These are phyloP conservation scores for Fusarium cyanostomum DNA, from an alignment of 2,329 filamentous ascomycete species.

Conservation along the genomic window DNA sequence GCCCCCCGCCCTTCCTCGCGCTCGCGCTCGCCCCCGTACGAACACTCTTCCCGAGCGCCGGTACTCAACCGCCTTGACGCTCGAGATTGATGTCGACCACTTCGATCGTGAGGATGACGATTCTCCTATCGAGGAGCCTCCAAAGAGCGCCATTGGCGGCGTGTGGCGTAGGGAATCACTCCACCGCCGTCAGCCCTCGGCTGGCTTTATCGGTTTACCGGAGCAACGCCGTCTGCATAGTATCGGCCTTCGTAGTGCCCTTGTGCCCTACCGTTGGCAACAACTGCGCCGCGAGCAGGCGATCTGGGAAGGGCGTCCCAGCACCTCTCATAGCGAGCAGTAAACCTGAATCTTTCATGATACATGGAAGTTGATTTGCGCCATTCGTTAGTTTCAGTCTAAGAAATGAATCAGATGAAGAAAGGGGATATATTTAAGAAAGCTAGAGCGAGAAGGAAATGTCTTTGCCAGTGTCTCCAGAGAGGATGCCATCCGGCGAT, in stretches of 20 bases:
- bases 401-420: conserved; percentile 4
- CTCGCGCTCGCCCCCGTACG: conserved; percentile 28
- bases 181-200: conserved; percentile 40
- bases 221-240: conserved; percentile 39
- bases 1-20: conserved; percentile 17
- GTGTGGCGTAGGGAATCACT: conserved; percentile 9
- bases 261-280: conserved; percentile 43
- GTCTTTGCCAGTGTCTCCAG: conserved; percentile 14
- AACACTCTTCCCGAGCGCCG: conserved; percentile 38
- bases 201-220: conserved; percentile 39
- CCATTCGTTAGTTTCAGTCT: neutral
- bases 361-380: neutral
- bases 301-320: conserved; percentile 35
- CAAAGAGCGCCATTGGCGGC: conserved; percentile 36
- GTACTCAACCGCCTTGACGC: conserved; percentile 41
- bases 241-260: conserved; percentile 41
- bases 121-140: conserved; percentile 32
- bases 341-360: conserved; percentile 5
- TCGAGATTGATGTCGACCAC: conserved; percentile 33
- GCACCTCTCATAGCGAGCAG: conserved; percentile 41
- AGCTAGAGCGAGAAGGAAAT: conserved; percentile 13
- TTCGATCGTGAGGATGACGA: conserved; percentile 29
- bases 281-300: conserved; percentile 34
- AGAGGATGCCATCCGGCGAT: conserved; percentile 16
- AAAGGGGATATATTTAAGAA: neutral